Percentiles rank a stretch among this genome's conserved stretches.
Conservation (phyloP, 1,139 yeast species). For the Pichia sp. region DNA sequence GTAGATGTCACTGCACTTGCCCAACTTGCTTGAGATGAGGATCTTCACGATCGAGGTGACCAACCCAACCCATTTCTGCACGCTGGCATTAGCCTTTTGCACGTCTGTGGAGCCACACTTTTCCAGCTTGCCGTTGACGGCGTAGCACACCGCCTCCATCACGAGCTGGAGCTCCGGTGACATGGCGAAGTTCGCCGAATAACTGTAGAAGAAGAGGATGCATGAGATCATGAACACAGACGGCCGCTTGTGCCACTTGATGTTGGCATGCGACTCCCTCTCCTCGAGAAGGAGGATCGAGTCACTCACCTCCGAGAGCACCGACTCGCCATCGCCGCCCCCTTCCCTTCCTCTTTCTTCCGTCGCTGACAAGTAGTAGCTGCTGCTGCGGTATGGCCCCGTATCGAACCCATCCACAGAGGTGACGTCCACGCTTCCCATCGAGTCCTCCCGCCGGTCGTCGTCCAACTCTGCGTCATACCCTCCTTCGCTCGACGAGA, state of each 20-base stretch:
- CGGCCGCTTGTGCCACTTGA: slow-evolving; percentile 32
- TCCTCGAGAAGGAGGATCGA: slow-evolving; percentile 21
- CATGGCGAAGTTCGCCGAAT: slow-evolving; percentile 22
- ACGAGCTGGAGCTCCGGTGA: slow-evolving; percentile 27
- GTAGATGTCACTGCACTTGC: slow-evolving; percentile 58
- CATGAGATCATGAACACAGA: slow-evolving; percentile 27
- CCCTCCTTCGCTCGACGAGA: slow-evolving; percentile 20
- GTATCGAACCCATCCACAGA: background rate
- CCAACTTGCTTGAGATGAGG: slow-evolving; percentile 46
- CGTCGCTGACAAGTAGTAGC: slow-evolving; percentile 2
- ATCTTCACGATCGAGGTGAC: slow-evolving; percentile 29
- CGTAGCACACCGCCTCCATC: slow-evolving; percentile 25
- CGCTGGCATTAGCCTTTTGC: slow-evolving; percentile 25
- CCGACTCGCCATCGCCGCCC: slow-evolving; percentile 7
- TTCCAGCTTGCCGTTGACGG: slow-evolving; percentile 4
- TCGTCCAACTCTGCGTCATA: slow-evolving; percentile 21
- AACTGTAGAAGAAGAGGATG: slow-evolving; percentile 23
- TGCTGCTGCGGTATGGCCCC: background rate
- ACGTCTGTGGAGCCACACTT: slow-evolving; percentile 24
- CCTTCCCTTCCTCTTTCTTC: background rate
- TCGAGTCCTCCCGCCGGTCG: background rate
- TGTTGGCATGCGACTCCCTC: slow-evolving; percentile 20
- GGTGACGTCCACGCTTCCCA: background rate
- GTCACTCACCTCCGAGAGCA: slow-evolving; percentile 16
- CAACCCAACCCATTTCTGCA: slow-evolving; percentile 27